These are phyloP conservation scores for Phyllosticta ampelicida DNA, from an alignment of 2,329 filamentous ascomycete species.

Conservation along the genomic window DNA sequence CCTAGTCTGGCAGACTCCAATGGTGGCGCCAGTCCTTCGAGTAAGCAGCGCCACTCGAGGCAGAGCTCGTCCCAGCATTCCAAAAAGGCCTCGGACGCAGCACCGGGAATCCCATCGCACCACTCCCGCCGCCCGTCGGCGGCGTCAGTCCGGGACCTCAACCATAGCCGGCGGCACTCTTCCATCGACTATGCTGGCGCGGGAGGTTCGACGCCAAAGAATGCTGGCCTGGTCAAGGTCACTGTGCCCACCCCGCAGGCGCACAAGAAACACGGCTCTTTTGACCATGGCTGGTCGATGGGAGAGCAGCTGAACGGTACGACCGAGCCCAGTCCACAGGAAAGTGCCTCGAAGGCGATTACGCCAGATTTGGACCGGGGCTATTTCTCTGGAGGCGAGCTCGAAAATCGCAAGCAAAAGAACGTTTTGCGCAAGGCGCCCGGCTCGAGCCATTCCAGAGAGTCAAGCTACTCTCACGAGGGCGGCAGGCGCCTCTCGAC, in stretches of 20 bases:
- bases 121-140: constrained; percentile 54
- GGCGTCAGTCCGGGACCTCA: constrained; percentile 68
- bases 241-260: constrained; percentile 18
- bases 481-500: constrained; percentile 47
- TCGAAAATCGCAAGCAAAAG: constrained; percentile 56
- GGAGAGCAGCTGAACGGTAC: constrained; percentile 17
- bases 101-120: constrained; percentile 17
- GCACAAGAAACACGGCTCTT: constrained; percentile 47
- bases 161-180: constrained; percentile 79
- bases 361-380: constrained; percentile 64
- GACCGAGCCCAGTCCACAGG: constrained; percentile 14
- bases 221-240: constrained; percentile 15
- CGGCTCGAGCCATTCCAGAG: constrained; percentile 50
- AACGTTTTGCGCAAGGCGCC: constrained; percentile 71
- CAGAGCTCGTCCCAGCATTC: constrained; percentile 19
- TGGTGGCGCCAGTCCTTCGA: constrained; percentile 18
- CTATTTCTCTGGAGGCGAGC: constrained; percentile 86
- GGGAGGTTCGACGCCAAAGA: constrained; percentile 18
- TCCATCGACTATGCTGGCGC: constrained; percentile 65
- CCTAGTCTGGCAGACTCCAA: constrained; percentile 26
- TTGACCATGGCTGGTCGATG: constrained; percentile 50
- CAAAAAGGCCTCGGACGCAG: neutral
- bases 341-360: constrained; percentile 21
- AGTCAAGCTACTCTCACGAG: constrained; percentile 61
- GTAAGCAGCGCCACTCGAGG: constrained; percentile 22